phyloP scores from a whole-genome alignment of 352 stramenopile species.

The Thraustochytrium sp. region DNA sequence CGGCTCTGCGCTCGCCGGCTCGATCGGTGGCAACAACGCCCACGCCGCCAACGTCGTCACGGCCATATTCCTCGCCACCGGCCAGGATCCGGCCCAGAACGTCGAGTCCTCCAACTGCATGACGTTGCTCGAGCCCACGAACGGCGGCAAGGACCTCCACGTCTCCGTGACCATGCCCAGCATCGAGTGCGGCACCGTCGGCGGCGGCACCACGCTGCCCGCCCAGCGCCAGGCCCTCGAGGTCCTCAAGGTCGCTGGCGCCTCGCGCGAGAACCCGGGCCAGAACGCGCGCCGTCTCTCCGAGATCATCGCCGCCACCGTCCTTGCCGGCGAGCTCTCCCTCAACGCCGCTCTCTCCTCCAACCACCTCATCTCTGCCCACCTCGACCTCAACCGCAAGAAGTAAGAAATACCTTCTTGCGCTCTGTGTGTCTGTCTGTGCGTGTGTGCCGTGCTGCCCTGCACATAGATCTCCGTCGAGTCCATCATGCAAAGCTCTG shows the following conservation, averaged over 20 bases:
- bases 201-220: slow-evolving; percentile 71
- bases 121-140: slow-evolving; percentile 76
- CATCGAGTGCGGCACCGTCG: slow-evolving; percentile 83
- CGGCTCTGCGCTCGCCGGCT: slow-evolving; percentile 73
- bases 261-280: slow-evolving; percentile 56
- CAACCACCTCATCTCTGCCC: slow-evolving; percentile 76
- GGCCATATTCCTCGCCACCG: slow-evolving; percentile 79
- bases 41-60: slow-evolving; percentile 83
- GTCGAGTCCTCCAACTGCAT: slow-evolving; percentile 82
- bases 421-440: too few relatives aligned
- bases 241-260: slow-evolving; percentile 64
- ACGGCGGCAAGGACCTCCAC: slow-evolving; percentile 53
- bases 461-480: too few relatives aligned
- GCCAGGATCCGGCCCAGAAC: slow-evolving; percentile 83
- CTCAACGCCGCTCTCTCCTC: slow-evolving; percentile 76
- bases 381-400: slow-evolving; percentile 66
- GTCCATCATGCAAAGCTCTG: too few relatives aligned
- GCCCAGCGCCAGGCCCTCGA: slow-evolving; percentile 75
- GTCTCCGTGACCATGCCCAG: slow-evolving; percentile 75
- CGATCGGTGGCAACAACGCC: slow-evolving; percentile 80
- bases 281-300: slow-evolving; percentile 70
- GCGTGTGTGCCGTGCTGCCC: too few relatives aligned
- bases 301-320: slow-evolving; percentile 65
- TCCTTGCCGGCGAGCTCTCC: slow-evolving; percentile 75
- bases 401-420: neutral